Evolutionary conservation across 2,329 filamentous ascomycete genomes (phyloP).

Genomic region (Exophiala xenobiotica): DNA sequence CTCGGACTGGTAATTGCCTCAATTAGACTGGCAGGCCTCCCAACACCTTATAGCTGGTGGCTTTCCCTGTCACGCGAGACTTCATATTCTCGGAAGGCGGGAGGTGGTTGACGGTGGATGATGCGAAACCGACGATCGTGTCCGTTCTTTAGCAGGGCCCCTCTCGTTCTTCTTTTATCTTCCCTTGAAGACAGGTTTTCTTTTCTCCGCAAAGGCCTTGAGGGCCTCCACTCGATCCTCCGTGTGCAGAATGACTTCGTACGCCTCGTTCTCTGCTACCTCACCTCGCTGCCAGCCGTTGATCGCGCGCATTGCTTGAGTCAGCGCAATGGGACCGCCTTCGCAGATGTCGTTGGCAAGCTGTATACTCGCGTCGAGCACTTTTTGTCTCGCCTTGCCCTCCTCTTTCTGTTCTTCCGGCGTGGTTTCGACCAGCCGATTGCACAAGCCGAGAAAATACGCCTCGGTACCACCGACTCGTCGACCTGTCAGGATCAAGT

Average conservation of each 20-base stretch:
- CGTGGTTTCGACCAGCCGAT: conserved; percentile 80
- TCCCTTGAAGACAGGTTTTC: conserved; percentile 65
- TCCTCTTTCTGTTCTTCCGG: conserved; percentile 55
- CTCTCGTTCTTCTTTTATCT: conserved; percentile 11
- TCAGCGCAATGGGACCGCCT: conserved; percentile 79
- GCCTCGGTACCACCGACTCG: conserved; percentile 79
- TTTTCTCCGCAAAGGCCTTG: conserved; percentile 76
- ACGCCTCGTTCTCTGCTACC: conserved; percentile 81
- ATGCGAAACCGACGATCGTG: too few species aligned
- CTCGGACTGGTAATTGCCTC: too few species aligned
- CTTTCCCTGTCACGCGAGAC: too few species aligned
- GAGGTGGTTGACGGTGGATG: too few species aligned
- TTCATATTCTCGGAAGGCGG: too few species aligned
- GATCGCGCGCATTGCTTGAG: conserved; percentile 77
- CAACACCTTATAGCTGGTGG: too few species aligned
- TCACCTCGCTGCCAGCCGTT: conserved; percentile 64
- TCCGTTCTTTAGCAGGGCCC: background rate
- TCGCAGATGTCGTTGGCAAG: conserved; percentile 84
- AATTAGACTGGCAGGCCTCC: too few species aligned
- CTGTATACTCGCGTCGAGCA: conserved; percentile 72
- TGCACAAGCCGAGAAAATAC: conserved; percentile 85
- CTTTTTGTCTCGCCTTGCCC: conserved; percentile 62
- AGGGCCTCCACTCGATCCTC: conserved; percentile 88
- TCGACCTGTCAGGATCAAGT: conserved; percentile 88
- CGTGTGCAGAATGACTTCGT: conserved; percentile 76